Evolutionary conservation across 495 filamentous ascomycete genomes (phyloP).

Genomic region (Talaromyces borbonicus): DNA sequence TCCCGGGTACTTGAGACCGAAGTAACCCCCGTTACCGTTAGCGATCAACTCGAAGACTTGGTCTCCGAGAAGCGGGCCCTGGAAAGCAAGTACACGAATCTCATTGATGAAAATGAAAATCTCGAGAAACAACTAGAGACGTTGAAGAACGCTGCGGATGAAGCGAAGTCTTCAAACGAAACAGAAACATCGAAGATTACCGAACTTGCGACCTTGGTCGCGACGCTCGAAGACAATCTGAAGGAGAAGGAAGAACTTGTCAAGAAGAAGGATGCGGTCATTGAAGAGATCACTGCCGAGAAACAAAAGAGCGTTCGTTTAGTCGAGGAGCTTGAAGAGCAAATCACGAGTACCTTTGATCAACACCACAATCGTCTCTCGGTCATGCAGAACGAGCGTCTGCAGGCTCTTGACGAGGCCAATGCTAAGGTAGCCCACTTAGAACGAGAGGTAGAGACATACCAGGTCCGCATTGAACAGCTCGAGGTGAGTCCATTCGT

Average conservation of each 20-base stretch:
- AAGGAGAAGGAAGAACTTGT: slow-evolving; percentile 63
- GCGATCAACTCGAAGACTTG: slow-evolving; percentile 39
- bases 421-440: slow-evolving; percentile 33
- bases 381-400: slow-evolving; percentile 48
- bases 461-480: slow-evolving; percentile 40
- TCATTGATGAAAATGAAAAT: slow-evolving; percentile 32
- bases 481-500: slow-evolving; percentile 28
- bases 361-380: slow-evolving; percentile 83
- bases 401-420: slow-evolving; percentile 38
- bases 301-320: slow-evolving; percentile 80
- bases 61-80: slow-evolving; percentile 35
- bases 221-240: slow-evolving; percentile 48
- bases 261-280: slow-evolving; percentile 55
- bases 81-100: slow-evolving; percentile 35
- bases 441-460: slow-evolving; percentile 44
- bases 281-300: slow-evolving; percentile 48
- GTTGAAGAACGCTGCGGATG: slow-evolving; percentile 28
- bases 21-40: slow-evolving; percentile 31
- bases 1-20: slow-evolving; percentile 42
- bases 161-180: slow-evolving; percentile 27
- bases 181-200: slow-evolving; percentile 37
- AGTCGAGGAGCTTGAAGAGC: slow-evolving; percentile 93
- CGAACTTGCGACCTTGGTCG: slow-evolving; percentile 42
- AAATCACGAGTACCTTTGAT: slow-evolving; percentile 89
- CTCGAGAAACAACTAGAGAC: slow-evolving; percentile 47